Percentiles rank a stretch among this genome's conserved stretches.
phyloP scores from a whole-genome alignment of 345 rosid species.

The Brassica juncea region DNA sequence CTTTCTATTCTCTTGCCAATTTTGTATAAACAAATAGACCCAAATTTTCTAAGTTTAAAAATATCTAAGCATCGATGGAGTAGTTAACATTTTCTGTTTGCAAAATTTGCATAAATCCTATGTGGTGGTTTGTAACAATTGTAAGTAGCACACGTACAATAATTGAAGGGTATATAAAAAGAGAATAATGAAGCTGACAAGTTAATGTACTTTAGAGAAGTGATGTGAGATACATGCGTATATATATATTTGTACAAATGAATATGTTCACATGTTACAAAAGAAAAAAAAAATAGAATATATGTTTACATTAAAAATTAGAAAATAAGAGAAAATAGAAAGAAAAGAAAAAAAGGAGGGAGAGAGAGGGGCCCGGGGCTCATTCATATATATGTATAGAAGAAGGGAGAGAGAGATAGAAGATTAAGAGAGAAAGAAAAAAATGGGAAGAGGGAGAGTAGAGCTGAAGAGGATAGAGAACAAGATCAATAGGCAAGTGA shows the following conservation, averaged over 20 bases:
- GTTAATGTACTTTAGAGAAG: conserved; percentile 36
- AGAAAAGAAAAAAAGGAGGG: not conserved
- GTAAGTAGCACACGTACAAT: conserved; percentile 23
- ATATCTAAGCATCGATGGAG: conserved; percentile 14
- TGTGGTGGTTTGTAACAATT: not conserved
- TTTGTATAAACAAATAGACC: conserved; percentile 19
- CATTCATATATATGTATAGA: conserved; percentile 9
- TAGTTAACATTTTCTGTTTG: conserved; percentile 2
- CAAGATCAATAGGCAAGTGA: conserved; percentile 98
- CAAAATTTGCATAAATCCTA: conserved; percentile 22
- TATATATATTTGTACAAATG: conserved; percentile 25
- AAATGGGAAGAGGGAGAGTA: conserved; percentile 97
- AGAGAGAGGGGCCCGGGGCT: not conserved
- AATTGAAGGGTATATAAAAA: conserved; percentile 18
- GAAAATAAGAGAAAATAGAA: not conserved
- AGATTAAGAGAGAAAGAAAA: conserved; percentile 12
- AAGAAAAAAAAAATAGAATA: not conserved
- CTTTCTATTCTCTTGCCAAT: conserved; percentile 10
- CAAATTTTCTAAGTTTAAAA: conserved; percentile 13
- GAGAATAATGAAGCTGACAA: conserved; percentile 38
- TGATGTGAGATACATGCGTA: not conserved
- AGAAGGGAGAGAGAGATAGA: not conserved
- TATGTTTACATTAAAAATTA: conserved; percentile 4
- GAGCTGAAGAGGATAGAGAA: conserved; percentile 98
- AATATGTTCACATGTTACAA: not conserved